Evolutionary conservation across 108 stramenopile genomes (phyloP).

Genomic region (Pseudonitzschia multiseries): DNA sequence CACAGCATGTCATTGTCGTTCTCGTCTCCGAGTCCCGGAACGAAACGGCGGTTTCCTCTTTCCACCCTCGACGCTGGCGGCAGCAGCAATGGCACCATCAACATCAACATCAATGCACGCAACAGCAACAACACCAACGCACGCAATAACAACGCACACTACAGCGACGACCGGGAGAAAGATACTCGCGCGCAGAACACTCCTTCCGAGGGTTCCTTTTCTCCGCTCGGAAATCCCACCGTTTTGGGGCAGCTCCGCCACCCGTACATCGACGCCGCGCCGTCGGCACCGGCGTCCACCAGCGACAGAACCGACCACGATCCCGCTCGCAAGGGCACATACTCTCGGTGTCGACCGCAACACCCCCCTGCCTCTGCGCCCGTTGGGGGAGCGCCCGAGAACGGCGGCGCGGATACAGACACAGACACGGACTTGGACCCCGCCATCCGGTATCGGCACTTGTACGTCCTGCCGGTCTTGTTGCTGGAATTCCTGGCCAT

Average conservation of each 20-base stretch:
- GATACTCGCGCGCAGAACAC: too few relatives aligned
- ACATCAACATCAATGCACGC: not conserved
- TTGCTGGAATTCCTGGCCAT: slow-evolving; percentile 93
- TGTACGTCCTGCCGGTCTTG: slow-evolving; percentile 90
- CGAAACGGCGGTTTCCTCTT: not conserved
- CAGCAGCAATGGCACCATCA: not conserved
- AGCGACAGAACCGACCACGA: too few relatives aligned
- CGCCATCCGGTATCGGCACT: too few relatives aligned
- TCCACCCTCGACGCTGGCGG: not conserved
- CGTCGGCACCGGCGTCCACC: not conserved
- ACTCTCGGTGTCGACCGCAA: too few relatives aligned
- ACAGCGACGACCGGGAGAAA: too few relatives aligned
- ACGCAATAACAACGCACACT: not conserved
- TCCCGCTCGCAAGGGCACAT: too few relatives aligned
- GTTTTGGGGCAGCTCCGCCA: slow-evolving; percentile 7
- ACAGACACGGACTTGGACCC: too few relatives aligned
- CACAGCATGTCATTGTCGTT: slow-evolving; percentile 7
- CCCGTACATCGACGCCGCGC: not conserved
- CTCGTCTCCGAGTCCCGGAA: not conserved
- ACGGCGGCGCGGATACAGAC: too few relatives aligned
- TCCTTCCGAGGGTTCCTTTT: not conserved
- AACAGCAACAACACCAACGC: not conserved
- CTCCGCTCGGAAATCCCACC: slow-evolving; percentile 12
- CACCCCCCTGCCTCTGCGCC: too few relatives aligned
- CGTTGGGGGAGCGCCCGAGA: too few relatives aligned